A percentile compares a stretch with the other conserved stretches of the same genome.
These are phyloP conservation scores for Leptosphaerulina australis DNA, from an alignment of 2,329 filamentous ascomycete species.

Conservation along the genomic window DNA sequence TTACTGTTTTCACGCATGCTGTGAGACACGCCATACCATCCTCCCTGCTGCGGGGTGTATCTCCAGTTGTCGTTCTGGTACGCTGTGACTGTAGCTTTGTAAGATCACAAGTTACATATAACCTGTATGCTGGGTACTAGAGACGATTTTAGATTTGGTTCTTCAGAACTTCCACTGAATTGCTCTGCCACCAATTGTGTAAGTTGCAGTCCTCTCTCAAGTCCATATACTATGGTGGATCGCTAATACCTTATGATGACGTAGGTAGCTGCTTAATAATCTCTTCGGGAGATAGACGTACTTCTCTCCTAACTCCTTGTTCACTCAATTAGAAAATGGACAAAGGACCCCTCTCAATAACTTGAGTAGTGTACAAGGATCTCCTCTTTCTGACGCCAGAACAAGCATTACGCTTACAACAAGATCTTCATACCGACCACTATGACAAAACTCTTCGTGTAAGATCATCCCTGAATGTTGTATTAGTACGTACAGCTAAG, in stretches of 20 bases:
- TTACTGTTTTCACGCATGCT: not conserved
- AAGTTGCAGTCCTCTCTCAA: not conserved
- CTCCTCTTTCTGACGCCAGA: no score
- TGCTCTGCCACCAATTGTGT: not conserved
- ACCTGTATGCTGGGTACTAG: no score
- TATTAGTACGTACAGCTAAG: not conserved
- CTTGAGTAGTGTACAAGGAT: not conserved
- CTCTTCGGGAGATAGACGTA: not conserved
- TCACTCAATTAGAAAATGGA: not conserved
- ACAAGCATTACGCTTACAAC: no score
- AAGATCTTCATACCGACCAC: no score
- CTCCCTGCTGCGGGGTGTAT: not conserved
- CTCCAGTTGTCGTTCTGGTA: not conserved
- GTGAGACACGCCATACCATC: not conserved
- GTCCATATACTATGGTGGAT: not conserved
- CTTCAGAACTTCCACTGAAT: not conserved
- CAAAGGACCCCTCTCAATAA: not conserved
- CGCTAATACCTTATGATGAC: constrained; percentile 5
- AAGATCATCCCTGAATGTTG: not conserved
- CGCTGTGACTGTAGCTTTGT: not conserved
- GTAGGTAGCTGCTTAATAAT: constrained; percentile 15
- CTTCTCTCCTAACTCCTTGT: not conserved
- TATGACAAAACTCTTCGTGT: constrained; percentile 43
- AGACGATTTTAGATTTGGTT: no score
- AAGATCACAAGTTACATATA: no score